Evolutionary conservation across 106 monocot genomes (phyloP), one percentile per base, ranked within the genome.

Genomic region (Vanilla planifolia): DNA sequence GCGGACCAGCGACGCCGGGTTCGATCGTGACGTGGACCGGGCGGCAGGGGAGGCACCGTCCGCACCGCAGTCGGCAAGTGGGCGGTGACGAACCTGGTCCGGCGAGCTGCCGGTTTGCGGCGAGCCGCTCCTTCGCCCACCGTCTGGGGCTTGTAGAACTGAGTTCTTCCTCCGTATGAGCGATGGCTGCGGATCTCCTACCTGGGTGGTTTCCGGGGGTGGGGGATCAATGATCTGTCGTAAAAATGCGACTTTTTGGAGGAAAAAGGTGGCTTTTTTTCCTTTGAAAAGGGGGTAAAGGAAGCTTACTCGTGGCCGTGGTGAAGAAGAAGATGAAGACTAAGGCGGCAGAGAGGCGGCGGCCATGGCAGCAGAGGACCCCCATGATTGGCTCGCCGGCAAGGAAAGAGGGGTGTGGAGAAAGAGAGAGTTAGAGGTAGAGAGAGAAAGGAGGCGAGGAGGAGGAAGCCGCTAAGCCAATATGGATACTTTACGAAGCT

Each of bases 51-150:
- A 28, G 46, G 66, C 85, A 85, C 25, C 60, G 48, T 0, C 73
- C 85, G 62, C 85, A 85, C 10, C 73, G 68, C 11, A 23, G 37
- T 16, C 71, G 65, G 75, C 85, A 85, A 26, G 77, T 77, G 37
- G 85, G 85, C 22, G 85, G 85, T 15, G 73, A 85, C 16, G 85
- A 85, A 27, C 85, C 85, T 15, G 85, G 85, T 8, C 80, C 80
- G 5, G 41, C 10, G 9, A 79, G 69, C 35, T 59, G 42, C 32
- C 70, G 56, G 29, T n/a, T n/a, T n/a, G n/a, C 61, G 69, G 39
- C 33, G n/a, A n/a, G 59, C 64, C 32, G 8, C 45, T 70, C 26
- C 28, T 62, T 17, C 20, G 61, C 30, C 41, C 11, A 8, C 35
- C 39, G 21, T 2, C 17, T 27, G 0, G 15, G 3, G 33, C 29